These are phyloP conservation scores for Sclerotinia spermophila DNA, from an alignment of 2,329 filamentous ascomycete species.

Conservation along the genomic window DNA sequence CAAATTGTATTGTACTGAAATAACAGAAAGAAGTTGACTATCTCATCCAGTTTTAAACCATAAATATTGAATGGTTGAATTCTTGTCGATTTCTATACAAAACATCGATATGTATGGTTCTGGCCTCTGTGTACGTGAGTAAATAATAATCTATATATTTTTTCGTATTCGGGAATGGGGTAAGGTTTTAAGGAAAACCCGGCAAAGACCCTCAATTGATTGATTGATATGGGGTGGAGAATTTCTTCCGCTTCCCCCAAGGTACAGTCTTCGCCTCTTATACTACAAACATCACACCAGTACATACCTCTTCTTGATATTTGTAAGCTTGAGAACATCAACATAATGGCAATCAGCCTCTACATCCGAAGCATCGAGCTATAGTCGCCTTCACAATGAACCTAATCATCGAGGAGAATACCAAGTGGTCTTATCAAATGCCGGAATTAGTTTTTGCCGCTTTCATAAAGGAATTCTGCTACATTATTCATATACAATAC, in stretches of 20 bases:
- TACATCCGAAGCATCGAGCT: background rate
- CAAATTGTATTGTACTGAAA: accelerated
- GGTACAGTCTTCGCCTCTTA: background rate
- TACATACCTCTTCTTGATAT: background rate
- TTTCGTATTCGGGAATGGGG: background rate
- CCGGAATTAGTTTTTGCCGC: background rate
- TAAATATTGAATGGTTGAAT: background rate
- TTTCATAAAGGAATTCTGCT: background rate
- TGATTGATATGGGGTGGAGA: too few species aligned
- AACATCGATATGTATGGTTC: background rate
- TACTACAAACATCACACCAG: background rate
- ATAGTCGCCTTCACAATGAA: background rate
- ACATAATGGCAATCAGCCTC: background rate
- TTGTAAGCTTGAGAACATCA: background rate
- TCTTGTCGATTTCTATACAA: background rate
- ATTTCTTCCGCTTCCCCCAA: background rate
- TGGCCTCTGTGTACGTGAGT: background rate
- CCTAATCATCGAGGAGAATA: background rate
- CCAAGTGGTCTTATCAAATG: background rate
- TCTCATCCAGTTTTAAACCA: background rate
- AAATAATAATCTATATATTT: too few species aligned
- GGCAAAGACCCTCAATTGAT: background rate
- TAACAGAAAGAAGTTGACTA: accelerated
- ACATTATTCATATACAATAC: background rate
- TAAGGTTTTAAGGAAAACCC: background rate